Evolutionary conservation across 306 rosid genomes (phyloP).

Genomic region (Potentilla sterilis): DNA sequence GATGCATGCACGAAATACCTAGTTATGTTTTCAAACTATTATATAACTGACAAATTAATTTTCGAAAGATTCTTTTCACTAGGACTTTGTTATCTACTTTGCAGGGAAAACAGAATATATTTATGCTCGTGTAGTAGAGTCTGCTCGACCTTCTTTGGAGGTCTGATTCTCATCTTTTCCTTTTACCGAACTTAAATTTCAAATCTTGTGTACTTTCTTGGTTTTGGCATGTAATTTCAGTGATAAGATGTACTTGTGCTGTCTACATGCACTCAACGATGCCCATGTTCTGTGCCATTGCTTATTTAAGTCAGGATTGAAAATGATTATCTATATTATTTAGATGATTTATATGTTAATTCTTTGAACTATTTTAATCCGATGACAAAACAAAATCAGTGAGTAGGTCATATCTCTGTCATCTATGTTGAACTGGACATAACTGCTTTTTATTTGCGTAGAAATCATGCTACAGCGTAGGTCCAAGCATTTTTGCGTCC

Average conservation of each 20-base stretch:
- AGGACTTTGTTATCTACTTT: constrained; percentile 35
- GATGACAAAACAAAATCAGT: neutral
- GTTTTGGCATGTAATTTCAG: neutral
- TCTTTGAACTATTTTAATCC: neutral
- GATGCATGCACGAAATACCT: neutral
- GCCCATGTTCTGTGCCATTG: neutral
- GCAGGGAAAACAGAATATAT: constrained; percentile 92
- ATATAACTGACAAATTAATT: neutral
- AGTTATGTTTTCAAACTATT: constrained; percentile 2
- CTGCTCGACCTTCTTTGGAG: constrained; percentile 77
- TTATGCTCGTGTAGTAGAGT: constrained; percentile 65
- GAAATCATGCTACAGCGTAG: neutral
- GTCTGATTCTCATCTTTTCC: constrained; percentile 32
- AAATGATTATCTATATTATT: neutral
- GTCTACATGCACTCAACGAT: constrained; percentile 1
- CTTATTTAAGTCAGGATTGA: neutral
- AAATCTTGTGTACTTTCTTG: neutral
- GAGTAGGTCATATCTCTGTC: neutral
- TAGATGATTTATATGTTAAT: neutral
- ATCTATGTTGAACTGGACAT: neutral
- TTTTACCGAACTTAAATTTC: constrained; percentile 6
- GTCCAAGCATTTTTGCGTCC: neutral
- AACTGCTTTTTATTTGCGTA: neutral
- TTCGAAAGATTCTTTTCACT: neutral
- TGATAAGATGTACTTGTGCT: too few species aligned